These are phyloP conservation scores for Auriscalpium orientale DNA, from an alignment of 768 basidiomycete genomes.

Conservation along the genomic window DNA sequence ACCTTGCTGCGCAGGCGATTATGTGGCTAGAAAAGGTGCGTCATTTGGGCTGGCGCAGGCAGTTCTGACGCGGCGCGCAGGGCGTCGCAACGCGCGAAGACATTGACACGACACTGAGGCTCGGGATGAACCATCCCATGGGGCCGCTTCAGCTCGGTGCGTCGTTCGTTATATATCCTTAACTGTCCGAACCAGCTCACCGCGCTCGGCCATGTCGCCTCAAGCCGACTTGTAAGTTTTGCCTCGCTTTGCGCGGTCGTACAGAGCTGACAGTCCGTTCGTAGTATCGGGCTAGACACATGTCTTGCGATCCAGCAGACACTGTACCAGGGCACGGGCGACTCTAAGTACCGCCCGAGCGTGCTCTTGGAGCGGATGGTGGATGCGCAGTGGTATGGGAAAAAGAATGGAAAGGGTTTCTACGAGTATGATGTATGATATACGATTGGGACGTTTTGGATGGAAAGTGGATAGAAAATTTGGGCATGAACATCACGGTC, in stretches of 20 bases:
- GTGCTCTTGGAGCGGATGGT: conserved; percentile 93
- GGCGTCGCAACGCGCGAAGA: conserved; percentile 91
- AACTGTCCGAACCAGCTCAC: background rate
- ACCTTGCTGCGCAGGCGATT: conserved; percentile 56
- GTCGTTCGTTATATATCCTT: background rate
- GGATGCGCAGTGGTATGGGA: conserved; percentile 89
- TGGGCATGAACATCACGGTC: too few relatives aligned
- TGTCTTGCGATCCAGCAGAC: conserved; percentile 91
- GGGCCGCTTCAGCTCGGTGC: conserved; percentile 83
- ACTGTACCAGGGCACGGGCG: conserved; percentile 80
- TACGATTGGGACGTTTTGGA: too few relatives aligned
- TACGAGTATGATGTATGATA: conserved; percentile 59
- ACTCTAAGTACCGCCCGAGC: conserved; percentile 92
- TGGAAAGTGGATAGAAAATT: too few relatives aligned
- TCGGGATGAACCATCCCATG: conserved; percentile 96
- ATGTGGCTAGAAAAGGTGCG: conserved; percentile 84
- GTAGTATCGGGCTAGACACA: conserved; percentile 93
- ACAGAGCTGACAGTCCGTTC: background rate
- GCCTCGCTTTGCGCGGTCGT: background rate
- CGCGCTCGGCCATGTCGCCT: too few relatives aligned
- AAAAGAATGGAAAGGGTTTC: conserved; percentile 90
- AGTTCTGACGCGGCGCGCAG: conserved; percentile 26
- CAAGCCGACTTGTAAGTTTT: conserved; percentile 29
- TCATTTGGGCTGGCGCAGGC: background rate
- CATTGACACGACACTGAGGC: conserved; percentile 88